Conservation (phyloP, 164 flowering plant genomes). For the Piper longum region DNA sequence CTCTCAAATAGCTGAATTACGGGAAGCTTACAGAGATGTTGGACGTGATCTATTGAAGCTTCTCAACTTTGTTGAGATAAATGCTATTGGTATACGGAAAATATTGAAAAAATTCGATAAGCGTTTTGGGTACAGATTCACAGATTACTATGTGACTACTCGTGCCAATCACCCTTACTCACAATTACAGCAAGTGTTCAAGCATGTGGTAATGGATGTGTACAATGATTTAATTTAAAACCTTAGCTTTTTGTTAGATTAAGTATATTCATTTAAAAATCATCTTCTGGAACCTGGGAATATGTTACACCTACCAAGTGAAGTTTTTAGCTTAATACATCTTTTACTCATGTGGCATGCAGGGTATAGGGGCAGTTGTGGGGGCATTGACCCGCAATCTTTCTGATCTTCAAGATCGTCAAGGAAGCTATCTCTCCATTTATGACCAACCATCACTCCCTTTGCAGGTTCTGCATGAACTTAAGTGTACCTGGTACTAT, state of each 20-base stretch:
- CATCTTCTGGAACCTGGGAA: too few species aligned
- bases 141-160: slow-evolving; percentile 65
- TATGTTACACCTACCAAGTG: neutral
- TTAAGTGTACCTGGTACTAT: too few species aligned
- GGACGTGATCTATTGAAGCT: slow-evolving; percentile 65
- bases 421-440: slow-evolving; percentile 22
- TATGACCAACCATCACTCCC: slow-evolving; percentile 6
- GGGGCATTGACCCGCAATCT: slow-evolving; percentile 46
- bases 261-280: too few species aligned
- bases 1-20: slow-evolving; percentile 26
- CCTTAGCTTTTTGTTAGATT: too few species aligned
- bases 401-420: slow-evolving; percentile 29
- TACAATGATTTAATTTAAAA: neutral
- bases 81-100: slow-evolving; percentile 69
- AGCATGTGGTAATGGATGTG: slow-evolving; percentile 37
- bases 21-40: slow-evolving; percentile 47
- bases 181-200: slow-evolving; percentile 60
- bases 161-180: slow-evolving; percentile 82
- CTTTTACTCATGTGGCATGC: slow-evolving; percentile 4
- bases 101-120: slow-evolving; percentile 79
- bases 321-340: neutral
- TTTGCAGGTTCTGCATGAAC: slow-evolving; percentile 1
- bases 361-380: slow-evolving; percentile 49
- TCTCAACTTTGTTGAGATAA: slow-evolving; percentile 58
- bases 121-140: slow-evolving; percentile 61